These are phyloP conservation scores for Tetrahymena elliotti DNA, from an alignment of 73 alveolate species.

Conservation along the genomic window DNA sequence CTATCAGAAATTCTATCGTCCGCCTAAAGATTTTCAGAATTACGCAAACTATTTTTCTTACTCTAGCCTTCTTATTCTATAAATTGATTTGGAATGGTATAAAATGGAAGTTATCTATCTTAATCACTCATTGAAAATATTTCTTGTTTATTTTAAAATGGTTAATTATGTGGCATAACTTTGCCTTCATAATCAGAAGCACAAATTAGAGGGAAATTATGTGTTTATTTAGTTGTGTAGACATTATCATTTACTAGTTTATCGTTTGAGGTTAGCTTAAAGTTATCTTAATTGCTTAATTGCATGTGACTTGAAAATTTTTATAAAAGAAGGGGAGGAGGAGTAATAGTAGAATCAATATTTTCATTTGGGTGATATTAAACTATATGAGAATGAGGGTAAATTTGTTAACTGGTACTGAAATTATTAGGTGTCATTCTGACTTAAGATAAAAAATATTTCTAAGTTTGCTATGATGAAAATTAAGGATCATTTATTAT, in stretches of 20 bases:
- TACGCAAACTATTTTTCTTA: no score
- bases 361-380: not conserved
- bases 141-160: no score
- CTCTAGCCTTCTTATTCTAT: not conserved
- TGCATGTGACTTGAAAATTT: not conserved
- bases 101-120: not conserved
- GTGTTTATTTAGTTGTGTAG: not conserved
- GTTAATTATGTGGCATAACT: no score
- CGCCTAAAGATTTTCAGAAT: not conserved
- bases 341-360: not conserved
- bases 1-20: not conserved
- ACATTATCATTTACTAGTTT: not conserved
- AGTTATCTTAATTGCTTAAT: not conserved
- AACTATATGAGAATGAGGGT: not conserved
- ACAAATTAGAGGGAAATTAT: not conserved
- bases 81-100: no score
- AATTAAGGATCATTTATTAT: not conserved
- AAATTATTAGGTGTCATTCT: no score
- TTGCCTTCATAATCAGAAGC: not conserved
- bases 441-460: not conserved
- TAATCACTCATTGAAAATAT: not conserved
- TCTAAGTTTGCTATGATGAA: not conserved
- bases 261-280: not conserved
- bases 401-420: not conserved
- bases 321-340: not conserved